phyloP scores from a whole-genome alignment of 1,284 basidiomycete species.

The Gymnopus androsaceus region DNA sequence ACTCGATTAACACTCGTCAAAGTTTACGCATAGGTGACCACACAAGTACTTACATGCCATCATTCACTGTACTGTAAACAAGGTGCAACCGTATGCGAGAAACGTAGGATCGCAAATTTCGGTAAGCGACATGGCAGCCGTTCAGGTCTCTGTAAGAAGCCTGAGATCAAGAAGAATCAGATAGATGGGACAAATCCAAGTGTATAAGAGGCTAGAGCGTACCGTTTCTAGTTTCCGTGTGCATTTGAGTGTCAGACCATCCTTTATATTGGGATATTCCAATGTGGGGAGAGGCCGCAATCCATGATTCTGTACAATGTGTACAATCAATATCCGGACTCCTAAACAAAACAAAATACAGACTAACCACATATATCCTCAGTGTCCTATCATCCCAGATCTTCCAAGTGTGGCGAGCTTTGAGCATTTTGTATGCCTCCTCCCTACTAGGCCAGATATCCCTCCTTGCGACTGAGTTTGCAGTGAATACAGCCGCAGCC shows the following conservation, averaged over 20 bases:
- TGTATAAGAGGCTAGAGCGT: neutral
- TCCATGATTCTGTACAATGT: slow-evolving; percentile 44
- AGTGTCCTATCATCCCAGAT: slow-evolving; percentile 52
- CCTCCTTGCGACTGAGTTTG: too few species aligned
- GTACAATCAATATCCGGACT: neutral
- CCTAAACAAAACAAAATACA: neutral
- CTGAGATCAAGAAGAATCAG: slow-evolving; percentile 27
- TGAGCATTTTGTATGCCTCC: slow-evolving; percentile 43
- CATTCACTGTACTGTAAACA: slow-evolving; percentile 50
- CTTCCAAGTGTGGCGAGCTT: slow-evolving; percentile 40
- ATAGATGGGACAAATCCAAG: neutral
- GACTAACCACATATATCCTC: slow-evolving; percentile 42
- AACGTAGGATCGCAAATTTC: slow-evolving; percentile 38
- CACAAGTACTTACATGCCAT: slow-evolving; percentile 47
- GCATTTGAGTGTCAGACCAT: slow-evolving; percentile 55
- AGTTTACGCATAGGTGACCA: too few species aligned
- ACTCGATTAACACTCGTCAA: too few species aligned
- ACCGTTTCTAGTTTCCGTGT: slow-evolving; percentile 47
- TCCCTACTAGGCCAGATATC: too few species aligned
- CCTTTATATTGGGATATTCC: slow-evolving; percentile 44
- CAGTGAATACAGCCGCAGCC: too few species aligned
- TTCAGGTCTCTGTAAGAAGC: slow-evolving; percentile 46
- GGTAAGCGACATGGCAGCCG: slow-evolving; percentile 38
- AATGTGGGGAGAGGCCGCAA: slow-evolving; percentile 45
- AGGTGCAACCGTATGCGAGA: slow-evolving; percentile 46